Percentiles rank a stretch among this genome's conserved stretches.
Conservation (phyloP, 495 filamentous ascomycete species). For the Podospora bellae-mahoneyi region DNA sequence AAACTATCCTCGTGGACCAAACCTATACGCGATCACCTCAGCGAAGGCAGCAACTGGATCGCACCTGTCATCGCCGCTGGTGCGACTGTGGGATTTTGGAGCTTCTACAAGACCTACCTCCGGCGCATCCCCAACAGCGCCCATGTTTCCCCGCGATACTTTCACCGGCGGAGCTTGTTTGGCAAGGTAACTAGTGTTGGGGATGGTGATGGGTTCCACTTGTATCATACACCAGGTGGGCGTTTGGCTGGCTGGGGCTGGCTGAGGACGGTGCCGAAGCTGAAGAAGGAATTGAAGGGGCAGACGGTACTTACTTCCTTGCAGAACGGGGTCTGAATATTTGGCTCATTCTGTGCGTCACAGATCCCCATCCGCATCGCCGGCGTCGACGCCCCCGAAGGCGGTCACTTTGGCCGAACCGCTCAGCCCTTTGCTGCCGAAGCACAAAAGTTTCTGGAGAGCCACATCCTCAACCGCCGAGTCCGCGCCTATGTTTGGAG, state of each 20-base stretch:
- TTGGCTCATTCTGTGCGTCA: neutral
- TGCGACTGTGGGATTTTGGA: slow-evolving; percentile 55
- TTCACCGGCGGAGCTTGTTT: slow-evolving; percentile 69
- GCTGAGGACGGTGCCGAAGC: slow-evolving; percentile 69
- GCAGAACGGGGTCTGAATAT: neutral
- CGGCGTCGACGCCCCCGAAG: slow-evolving; percentile 88
- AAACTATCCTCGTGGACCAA: slow-evolving; percentile 23
- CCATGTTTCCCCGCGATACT: slow-evolving; percentile 65
- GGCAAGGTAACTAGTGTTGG: slow-evolving; percentile 90
- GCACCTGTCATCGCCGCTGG: slow-evolving; percentile 67
- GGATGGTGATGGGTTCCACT: slow-evolving; percentile 89
- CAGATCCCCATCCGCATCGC: slow-evolving; percentile 84
- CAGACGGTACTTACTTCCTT: slow-evolving; percentile 61
- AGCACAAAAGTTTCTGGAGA: slow-evolving; percentile 71
- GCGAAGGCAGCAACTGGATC: slow-evolving; percentile 61
- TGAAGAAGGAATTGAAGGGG: slow-evolving; percentile 63
- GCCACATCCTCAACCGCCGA: slow-evolving; percentile 66
- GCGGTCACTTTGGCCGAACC: slow-evolving; percentile 84
- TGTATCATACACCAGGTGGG: slow-evolving; percentile 93
- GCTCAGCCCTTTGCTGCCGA: slow-evolving; percentile 81
- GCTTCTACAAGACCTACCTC: slow-evolving; percentile 69
- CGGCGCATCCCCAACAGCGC: slow-evolving; percentile 73
- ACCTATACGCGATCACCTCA: slow-evolving; percentile 55
- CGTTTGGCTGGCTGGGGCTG: slow-evolving; percentile 86
- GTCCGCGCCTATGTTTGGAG: slow-evolving; percentile 77